phyloP scores from a whole-genome alignment of 2,329 filamentous ascomycete species.

The Neocatenulostroma microsporum region DNA sequence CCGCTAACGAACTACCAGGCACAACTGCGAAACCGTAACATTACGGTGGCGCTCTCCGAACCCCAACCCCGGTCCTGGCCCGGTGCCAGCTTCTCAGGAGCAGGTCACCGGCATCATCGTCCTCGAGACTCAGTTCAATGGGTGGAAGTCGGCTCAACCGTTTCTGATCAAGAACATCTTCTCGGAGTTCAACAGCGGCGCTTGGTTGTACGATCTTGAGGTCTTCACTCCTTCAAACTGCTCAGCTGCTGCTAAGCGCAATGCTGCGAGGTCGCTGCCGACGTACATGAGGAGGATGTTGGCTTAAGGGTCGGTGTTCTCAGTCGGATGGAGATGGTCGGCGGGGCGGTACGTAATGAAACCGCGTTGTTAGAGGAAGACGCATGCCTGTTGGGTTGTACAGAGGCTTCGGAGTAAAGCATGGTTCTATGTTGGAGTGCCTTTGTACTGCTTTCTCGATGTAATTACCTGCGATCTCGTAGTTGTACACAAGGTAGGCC shows the following conservation, averaged over 20 bases:
- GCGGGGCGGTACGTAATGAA: no score
- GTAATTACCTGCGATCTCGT: no score
- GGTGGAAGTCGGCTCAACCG: conserved; percentile 7
- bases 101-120: conserved; percentile 16
- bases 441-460: no score
- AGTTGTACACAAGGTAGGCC: no score
- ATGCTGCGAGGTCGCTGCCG: no score
- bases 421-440: no score
- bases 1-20: conserved; percentile 1
- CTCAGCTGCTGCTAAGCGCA: neutral
- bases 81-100: conserved; percentile 9
- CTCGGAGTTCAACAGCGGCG: conserved; percentile 20
- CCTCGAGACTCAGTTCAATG: conserved; percentile 11
- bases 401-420: no score
- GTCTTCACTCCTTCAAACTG: conserved; percentile 9
- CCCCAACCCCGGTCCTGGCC: conserved; percentile 12
- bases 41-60: conserved; percentile 16
- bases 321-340: no score
- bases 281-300: no score
- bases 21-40: conserved; percentile 18
- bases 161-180: conserved; percentile 17
- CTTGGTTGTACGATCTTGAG: conserved; percentile 14
- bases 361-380: no score
- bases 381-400: no score
- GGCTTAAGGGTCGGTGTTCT: no score